Percentiles rank a stretch among this genome's conserved stretches.
Evolutionary conservation across 495 filamentous ascomycete species (phyloP).

Genomic region (Talaromyces borbonicus): DNA sequence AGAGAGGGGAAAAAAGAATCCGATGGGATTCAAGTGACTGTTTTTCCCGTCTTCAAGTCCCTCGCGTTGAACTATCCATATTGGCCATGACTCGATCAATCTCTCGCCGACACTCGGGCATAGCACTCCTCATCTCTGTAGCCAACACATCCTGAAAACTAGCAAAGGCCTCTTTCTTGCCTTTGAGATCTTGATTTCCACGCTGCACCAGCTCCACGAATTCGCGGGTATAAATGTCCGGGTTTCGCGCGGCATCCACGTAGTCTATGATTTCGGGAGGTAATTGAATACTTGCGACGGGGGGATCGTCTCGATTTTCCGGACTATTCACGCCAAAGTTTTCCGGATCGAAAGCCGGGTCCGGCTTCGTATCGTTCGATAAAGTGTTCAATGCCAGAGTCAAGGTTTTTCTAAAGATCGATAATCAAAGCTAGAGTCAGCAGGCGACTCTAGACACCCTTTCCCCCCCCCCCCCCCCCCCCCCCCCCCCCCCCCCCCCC

Average conservation of each 20-base stretch:
- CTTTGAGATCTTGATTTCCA: slow-evolving; percentile 75
- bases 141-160: slow-evolving; percentile 74
- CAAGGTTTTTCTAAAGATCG: slow-evolving; percentile 29
- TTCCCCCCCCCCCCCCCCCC: too few relatives aligned
- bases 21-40: too few relatives aligned
- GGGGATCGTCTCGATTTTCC: slow-evolving; percentile 35
- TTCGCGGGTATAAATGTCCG: slow-evolving; percentile 96
- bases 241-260: slow-evolving; percentile 87
- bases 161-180: slow-evolving; percentile 72
- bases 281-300: slow-evolving; percentile 44
- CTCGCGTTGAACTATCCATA: slow-evolving; percentile 14
- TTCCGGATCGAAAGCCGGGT: slow-evolving; percentile 23
- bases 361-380: slow-evolving; percentile 29
- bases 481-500: too few relatives aligned
- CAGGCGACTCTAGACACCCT: background rate
- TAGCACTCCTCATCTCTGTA: slow-evolving; percentile 61
- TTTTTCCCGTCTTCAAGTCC: background rate
- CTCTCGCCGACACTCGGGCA: slow-evolving; percentile 69
- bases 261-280: slow-evolving; percentile 90
- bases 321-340: slow-evolving; percentile 22
- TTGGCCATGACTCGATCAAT: slow-evolving; percentile 50
- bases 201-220: slow-evolving; percentile 86
- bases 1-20: too few relatives aligned
- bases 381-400: slow-evolving; percentile 30
- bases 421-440: background rate